Base-by-base conservation (phyloP, 2,329 filamentous ascomycete species). In the Xylariaceae sp. region DNA sequence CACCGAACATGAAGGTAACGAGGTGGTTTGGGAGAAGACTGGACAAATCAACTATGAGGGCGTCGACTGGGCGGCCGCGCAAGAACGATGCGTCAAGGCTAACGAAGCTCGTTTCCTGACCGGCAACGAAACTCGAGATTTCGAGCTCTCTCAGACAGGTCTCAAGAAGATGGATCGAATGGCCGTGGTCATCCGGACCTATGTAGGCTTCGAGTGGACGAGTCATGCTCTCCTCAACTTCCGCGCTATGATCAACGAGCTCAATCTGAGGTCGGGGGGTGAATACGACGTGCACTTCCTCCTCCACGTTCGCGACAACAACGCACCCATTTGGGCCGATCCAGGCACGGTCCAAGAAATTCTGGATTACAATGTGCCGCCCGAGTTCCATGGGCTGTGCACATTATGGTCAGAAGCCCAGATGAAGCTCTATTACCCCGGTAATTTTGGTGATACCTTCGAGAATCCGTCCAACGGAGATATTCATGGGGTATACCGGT, bases 201-300 rank as follows among this genome's bases (percentile, higher is more conserved):
- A 93, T 80, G 84, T 83, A 56, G 88, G 89, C 60, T 95, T 90
- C 74, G 75, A 86, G 48, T 96, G 93, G 78, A 91, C 90, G 2
- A 79, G 86, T 2, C 88, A 93, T 69, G 86, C 89, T 44, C 80
- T 95, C 37, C 79, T 96, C 67, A 93, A 93, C 73, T 82, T 96
- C 65, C 89, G 91, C 16, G 88, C 92, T 29, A 77, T 96, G 65
- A 85, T 96, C 42, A 85, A 88, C 3, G 91, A 96, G 73, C 79
- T 96, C 9, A 85, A 87, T 7, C 77, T 96, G 47, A 80, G 85
- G 52, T 93, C 90, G 0, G 90, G 91, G 29, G 90, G 89, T 45
- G 90, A 96, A 70, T 96, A 95, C 66, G 82, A 83, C 3, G 81
- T 96, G 2, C 90, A 95, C 71, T 91, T 96, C 69, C 79, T 96